Evolutionary conservation across 1,139 yeast genomes (phyloP).

Genomic region (Yamadazyma mexicana): DNA sequence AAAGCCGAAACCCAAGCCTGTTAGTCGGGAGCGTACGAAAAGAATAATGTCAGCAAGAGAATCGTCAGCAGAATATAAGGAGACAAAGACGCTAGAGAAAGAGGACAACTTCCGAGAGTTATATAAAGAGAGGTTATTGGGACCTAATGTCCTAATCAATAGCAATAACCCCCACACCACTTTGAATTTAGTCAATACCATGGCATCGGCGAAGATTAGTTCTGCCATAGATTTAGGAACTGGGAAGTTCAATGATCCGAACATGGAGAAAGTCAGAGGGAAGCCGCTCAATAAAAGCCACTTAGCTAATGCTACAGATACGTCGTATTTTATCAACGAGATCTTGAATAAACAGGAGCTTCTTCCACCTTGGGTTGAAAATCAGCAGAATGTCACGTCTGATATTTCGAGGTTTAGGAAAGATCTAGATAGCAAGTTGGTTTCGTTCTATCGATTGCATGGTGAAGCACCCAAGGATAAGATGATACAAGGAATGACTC

Average conservation of each 20-base stretch:
- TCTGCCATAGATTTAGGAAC: constrained; percentile 60
- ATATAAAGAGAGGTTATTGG: constrained; percentile 62
- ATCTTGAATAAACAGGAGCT: constrained; percentile 75
- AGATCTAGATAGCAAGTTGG: constrained; percentile 39
- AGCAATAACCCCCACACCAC: constrained; percentile 39
- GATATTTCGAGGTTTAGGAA: constrained; percentile 48
- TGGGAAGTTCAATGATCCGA: constrained; percentile 62
- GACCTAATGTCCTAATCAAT: constrained; percentile 53
- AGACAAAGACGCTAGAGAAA: constrained; percentile 32
- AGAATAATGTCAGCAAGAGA: constrained; percentile 56
- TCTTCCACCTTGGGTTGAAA: constrained; percentile 87
- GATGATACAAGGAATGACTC: constrained; percentile 6
- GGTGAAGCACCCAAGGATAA: constrained; percentile 7
- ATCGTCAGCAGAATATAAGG: constrained; percentile 60
- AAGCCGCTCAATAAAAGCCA: constrained; percentile 56
- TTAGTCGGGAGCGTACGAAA: constrained; percentile 7
- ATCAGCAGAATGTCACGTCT: constrained; percentile 58
- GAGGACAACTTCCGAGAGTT: constrained; percentile 61
- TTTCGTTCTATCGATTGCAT: constrained; percentile 17
- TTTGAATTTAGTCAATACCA: constrained; percentile 49
- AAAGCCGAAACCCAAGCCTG: constrained; percentile 46
- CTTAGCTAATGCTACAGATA: constrained; percentile 54
- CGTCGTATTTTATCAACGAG: constrained; percentile 45
- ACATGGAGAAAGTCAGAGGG: constrained; percentile 57
- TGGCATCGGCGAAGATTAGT: constrained; percentile 76